A percentile compares a stretch with the other conserved stretches of the same genome.
Conservation (phyloP, 345 rosid species). For the Gossypium anomalum region DNA sequence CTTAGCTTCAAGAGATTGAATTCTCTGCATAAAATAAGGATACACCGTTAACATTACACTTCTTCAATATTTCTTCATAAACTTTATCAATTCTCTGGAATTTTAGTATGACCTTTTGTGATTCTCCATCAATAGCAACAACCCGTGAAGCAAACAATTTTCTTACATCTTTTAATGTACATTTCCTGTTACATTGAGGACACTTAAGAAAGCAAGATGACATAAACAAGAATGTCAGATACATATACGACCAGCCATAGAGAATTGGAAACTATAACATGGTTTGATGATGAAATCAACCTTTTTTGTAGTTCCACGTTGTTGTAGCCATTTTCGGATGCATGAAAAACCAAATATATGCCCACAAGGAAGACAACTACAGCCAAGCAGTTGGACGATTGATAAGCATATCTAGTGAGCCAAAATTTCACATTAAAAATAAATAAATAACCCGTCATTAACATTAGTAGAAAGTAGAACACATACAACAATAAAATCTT, state of each 20-base stretch:
- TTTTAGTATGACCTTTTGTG: conserved; percentile 46
- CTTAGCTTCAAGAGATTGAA: conserved; percentile 54
- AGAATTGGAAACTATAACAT: not conserved
- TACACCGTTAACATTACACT: not conserved
- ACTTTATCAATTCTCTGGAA: not conserved
- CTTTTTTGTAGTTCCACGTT: conserved; percentile 49
- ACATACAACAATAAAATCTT: not conserved
- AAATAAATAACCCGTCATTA: not conserved
- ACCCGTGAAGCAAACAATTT: conserved; percentile 67
- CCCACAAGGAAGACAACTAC: conserved; percentile 92
- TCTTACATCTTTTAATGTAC: conserved; percentile 57
- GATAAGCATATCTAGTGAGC: not conserved
- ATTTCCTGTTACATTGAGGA: conserved; percentile 71
- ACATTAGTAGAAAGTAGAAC: not conserved
- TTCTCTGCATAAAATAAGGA: conserved; percentile 42
- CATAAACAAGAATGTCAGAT: not conserved
- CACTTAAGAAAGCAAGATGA: conserved; percentile 38
- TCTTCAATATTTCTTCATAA: not conserved
- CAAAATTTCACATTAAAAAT: not conserved
- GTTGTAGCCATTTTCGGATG: conserved; percentile 68
- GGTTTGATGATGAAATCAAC: conserved; percentile 33
- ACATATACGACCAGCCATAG: not conserved
- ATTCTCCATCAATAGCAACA: conserved; percentile 70
- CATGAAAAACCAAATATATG: conserved; percentile 83
- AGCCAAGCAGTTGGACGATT: conserved; percentile 2